Conservation (phyloP, 2,329 filamentous ascomycete genomes). For the Colletotrichum sp. region DNA sequence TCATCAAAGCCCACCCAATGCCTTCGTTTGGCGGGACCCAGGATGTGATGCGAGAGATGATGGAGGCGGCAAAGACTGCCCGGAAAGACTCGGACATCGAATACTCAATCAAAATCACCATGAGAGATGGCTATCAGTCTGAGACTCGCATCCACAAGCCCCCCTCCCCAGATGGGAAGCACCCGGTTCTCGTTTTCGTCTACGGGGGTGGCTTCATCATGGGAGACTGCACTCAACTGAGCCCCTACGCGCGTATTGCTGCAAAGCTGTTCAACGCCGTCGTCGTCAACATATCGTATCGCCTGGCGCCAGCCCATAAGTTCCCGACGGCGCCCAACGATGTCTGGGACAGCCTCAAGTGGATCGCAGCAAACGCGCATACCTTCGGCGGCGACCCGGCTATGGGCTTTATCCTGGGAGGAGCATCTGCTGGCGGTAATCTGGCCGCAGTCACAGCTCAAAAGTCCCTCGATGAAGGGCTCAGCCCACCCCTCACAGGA, state of each 20-base stretch:
- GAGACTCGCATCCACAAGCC: not conserved
- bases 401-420: conserved; percentile 26
- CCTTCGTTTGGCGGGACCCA: not conserved
- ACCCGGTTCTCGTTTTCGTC: conserved; percentile 11
- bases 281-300: conserved; percentile 48
- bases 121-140: not conserved
- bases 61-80: not conserved
- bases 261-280: not conserved
- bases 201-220: conserved; percentile 4
- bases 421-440: conserved; percentile 32
- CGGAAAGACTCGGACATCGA: not conserved
- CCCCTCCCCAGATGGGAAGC: not conserved
- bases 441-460: conserved; percentile 23
- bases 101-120: not conserved
- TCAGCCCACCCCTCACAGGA: not conserved
- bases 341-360: conserved; percentile 37
- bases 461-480: not conserved
- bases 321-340: conserved; percentile 49
- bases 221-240: not conserved
- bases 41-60: not conserved
- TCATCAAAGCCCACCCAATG: not conserved
- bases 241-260: not conserved
- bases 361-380: not conserved
- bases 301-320: conserved; percentile 49
- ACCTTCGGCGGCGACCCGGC: conserved; percentile 11